Percentiles rank a stretch among this genome's conserved stretches.
phyloP scores from a whole-genome alignment of 1,139 yeast species.

The Kodamaea suecica region DNA sequence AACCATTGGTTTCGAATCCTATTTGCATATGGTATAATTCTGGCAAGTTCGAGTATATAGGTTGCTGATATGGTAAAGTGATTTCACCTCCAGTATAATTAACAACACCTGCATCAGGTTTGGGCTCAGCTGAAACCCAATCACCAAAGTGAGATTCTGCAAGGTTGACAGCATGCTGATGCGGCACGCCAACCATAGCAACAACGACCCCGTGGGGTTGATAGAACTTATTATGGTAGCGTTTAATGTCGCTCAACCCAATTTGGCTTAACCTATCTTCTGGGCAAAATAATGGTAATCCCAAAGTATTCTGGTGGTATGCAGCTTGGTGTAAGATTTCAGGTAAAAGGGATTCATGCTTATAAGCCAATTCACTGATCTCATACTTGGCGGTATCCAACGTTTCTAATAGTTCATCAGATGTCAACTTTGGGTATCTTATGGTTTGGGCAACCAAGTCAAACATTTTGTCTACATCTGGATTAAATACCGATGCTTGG shows the following conservation, averaged over 20 bases:
- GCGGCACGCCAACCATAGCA: conserved; percentile 85
- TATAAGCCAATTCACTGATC: conserved; percentile 73
- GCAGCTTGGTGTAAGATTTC: conserved; percentile 86
- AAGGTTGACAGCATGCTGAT: conserved; percentile 62
- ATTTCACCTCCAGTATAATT: conserved; percentile 77
- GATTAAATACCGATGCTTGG: conserved; percentile 91
- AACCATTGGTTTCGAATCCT: conserved; percentile 85
- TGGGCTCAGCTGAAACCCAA: conserved; percentile 36
- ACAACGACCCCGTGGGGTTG: conserved; percentile 82
- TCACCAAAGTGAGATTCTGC: conserved; percentile 65
- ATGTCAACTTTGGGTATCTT: conserved; percentile 61
- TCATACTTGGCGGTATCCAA: conserved; percentile 76
- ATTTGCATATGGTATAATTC: conserved; percentile 84
- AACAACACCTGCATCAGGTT: conserved; percentile 45
- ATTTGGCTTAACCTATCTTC: conserved; percentile 60
- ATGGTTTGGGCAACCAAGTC: conserved; percentile 79
- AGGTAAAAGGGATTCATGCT: conserved; percentile 85
- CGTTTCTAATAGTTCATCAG: conserved; percentile 72
- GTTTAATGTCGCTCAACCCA: conserved; percentile 49
- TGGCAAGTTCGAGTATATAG: conserved; percentile 66
- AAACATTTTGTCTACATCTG: conserved; percentile 81
- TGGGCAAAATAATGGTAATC: conserved; percentile 84
- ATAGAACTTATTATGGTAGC: conserved; percentile 66
- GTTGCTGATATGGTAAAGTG: conserved; percentile 66
- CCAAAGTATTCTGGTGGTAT: conserved; percentile 67